These are phyloP conservation scores for Penicillium sp. DNA, from an alignment of 2,329 filamentous ascomycete species.

Conservation along the genomic window DNA sequence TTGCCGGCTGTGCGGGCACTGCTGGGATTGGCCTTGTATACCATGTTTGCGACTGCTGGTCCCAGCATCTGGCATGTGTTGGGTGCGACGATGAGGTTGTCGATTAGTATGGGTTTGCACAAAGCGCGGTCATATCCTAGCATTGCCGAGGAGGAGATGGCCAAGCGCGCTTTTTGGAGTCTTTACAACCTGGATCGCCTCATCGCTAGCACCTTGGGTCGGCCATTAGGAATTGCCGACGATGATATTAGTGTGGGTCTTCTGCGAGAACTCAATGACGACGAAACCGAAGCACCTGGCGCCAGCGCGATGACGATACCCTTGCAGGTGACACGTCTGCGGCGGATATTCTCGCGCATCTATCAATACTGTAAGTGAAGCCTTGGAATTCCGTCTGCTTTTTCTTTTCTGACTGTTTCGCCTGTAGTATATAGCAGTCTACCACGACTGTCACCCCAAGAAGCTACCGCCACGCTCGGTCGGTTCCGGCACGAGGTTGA, in stretches of 20 bases:
- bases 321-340: conserved; percentile 36
- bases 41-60: conserved; percentile 38
- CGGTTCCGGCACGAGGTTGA: conserved; percentile 39
- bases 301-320: conserved; percentile 41
- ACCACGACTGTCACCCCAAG: conserved; percentile 27
- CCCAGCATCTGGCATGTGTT: conserved; percentile 43
- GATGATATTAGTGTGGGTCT: conserved; percentile 42
- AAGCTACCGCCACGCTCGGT: conserved; percentile 28
- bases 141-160: conserved; percentile 39
- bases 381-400: not conserved
- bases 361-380: conserved; percentile 38
- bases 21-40: conserved; percentile 38
- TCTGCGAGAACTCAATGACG: conserved; percentile 41
- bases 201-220: conserved; percentile 40
- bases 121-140: conserved; percentile 30
- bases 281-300: conserved; percentile 37
- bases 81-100: conserved; percentile 37
- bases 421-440: conserved; percentile 37
- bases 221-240: conserved; percentile 43
- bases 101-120: conserved; percentile 40
- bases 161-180: conserved; percentile 46
- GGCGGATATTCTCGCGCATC: conserved; percentile 40
- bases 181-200: conserved; percentile 45
- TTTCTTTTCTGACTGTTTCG: not conserved
- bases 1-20: conserved; percentile 37